Percentiles rank a stretch among this genome's conserved stretches.
These are phyloP conservation scores for Hygrophoropsis aurantiaca DNA, from an alignment of 768 basidiomycete species.

Conservation along the genomic window DNA sequence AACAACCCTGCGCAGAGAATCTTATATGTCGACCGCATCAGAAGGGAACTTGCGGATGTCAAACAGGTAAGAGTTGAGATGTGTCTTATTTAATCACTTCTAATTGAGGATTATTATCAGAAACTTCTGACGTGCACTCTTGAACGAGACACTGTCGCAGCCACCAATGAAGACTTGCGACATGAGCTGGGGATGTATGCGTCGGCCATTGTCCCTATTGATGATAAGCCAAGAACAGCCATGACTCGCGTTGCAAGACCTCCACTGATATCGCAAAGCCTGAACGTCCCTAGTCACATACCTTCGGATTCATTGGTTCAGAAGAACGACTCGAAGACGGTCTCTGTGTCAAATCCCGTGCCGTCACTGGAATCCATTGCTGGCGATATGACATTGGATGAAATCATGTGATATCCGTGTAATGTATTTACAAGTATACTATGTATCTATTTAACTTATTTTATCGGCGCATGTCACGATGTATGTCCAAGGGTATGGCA, in stretches of 20 bases:
- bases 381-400: conserved; percentile 55
- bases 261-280: conserved; percentile 45
- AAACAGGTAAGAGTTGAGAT: conserved; percentile 62
- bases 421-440: conserved; percentile 14
- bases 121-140: conserved; percentile 46
- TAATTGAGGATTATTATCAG: conserved; percentile 33
- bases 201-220: conserved; percentile 49
- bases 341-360: neutral
- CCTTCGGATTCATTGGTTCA: neutral
- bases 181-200: conserved; percentile 62
- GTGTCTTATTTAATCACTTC: neutral
- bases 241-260: conserved; percentile 46
- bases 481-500: no score
- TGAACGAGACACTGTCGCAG: conserved; percentile 47
- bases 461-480: neutral
- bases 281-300: conserved; percentile 22
- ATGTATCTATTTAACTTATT: conserved; percentile 7
- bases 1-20: conserved; percentile 84
- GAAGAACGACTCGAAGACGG: neutral
- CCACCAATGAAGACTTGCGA: conserved; percentile 45
- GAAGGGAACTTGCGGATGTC: conserved; percentile 74
- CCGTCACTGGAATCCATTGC: conserved; percentile 31
- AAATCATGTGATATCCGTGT: conserved; percentile 29
- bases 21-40: conserved; percentile 81
- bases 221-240: conserved; percentile 52